These are phyloP conservation scores for Sparassis latifolia DNA, from an alignment of 1,284 basidiomycete species.

Conservation along the genomic window DNA sequence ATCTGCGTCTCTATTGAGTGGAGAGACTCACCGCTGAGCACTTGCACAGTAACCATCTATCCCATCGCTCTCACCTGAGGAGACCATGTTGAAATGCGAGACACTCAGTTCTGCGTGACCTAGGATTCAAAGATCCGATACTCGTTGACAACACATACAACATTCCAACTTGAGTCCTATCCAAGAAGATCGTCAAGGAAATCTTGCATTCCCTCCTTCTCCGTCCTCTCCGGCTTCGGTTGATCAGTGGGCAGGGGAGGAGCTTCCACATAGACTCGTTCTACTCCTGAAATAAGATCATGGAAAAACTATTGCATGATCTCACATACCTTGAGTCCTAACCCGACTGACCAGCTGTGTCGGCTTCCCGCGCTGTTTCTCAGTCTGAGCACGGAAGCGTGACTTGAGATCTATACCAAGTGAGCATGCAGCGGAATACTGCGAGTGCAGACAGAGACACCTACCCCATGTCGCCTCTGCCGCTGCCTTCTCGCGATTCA, in stretches of 20 bases:
- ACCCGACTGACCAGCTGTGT: slow-evolving; percentile 16
- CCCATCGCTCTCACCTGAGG: too few relatives aligned
- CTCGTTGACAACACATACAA: too few relatives aligned
- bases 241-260: slow-evolving; percentile 45
- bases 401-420: slow-evolving; percentile 52
- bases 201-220: slow-evolving; percentile 61
- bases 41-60: too few relatives aligned
- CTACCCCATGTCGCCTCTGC: slow-evolving; percentile 71
- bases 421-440: not conserved
- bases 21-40: too few relatives aligned
- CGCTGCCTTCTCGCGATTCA: slow-evolving; percentile 60
- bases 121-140: too few relatives aligned
- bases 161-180: not conserved
- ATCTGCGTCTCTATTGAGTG: too few relatives aligned
- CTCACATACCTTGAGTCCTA: slow-evolving; percentile 29
- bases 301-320: slow-evolving; percentile 1
- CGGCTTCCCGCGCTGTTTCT: slow-evolving; percentile 34
- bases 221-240: slow-evolving; percentile 31
- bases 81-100: too few relatives aligned
- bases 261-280: slow-evolving; percentile 38
- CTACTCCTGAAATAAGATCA: slow-evolving; percentile 1
- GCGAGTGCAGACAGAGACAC: not conserved
- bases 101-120: too few relatives aligned
- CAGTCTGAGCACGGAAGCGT: slow-evolving; percentile 56
- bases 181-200: slow-evolving; percentile 63